Evolutionary conservation across 2,329 filamentous ascomycete species (phyloP), one percentile per base, ranked within the genome.

Genomic region (Orbilia blumenaviensis): DNA sequence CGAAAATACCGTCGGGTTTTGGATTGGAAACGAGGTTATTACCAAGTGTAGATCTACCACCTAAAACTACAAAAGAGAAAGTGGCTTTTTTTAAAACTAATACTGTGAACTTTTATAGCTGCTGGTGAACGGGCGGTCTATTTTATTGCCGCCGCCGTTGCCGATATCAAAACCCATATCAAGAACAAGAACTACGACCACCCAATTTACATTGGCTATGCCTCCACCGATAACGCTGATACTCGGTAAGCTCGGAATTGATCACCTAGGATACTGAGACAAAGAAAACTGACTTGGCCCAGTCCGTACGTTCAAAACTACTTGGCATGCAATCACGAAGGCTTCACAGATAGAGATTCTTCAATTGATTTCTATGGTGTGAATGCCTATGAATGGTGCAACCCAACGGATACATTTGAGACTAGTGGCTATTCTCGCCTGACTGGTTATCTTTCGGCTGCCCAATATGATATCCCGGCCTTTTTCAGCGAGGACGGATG

Each of bases 21-120:
- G 96, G 80, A 87, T 97, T 73, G 94, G 93, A 79, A 97, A 97
- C 81, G 93, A 97, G 83, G 91, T 95, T 73, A 89, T 96, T 80
- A 91, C 90, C 44, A 85, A 84, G 52, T 54, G 69, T 74, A 62
- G 14, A 14, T 50, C 29, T 41, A 25, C 14, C 6, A 41, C n/a
- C 25, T 23, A 29, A n/a, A 5, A 23, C 6, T n/a, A 18, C 14
- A 16, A 14, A n/a, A 36, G n/a, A n/a, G n/a, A n/a, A n/a, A n/a
- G n/a, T 25, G 12, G 5, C n/a, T 27, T 48, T 6, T 38, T 12
- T 48, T 16, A 38, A 54, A 16, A 21, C 42, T 38, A 3, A 56
- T 16, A 25, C 12, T 66, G 3, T n/a, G 3, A 14, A 44, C 21
- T 48, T n/a, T 18, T 66, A 27, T 34, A 75, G 84, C 84, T 75